Conservation (phyloP, 345 rosid species). For the Physaria fendleri region DNA sequence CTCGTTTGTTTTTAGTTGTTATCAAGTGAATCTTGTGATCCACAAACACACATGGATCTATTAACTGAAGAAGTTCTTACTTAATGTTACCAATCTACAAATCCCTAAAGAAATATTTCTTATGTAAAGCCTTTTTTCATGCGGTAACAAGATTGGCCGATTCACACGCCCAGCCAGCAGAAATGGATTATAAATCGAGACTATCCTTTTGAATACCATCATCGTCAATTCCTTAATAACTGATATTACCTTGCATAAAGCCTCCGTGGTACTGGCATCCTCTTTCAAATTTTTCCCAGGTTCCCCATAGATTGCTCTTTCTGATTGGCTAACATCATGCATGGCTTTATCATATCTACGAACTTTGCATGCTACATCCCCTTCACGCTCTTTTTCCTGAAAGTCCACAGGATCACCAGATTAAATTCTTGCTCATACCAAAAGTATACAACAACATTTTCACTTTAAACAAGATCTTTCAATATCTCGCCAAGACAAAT, state of each 20-base stretch:
- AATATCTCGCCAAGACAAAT: not conserved
- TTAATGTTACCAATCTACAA: not conserved
- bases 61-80: conserved; percentile 8
- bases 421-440: not conserved
- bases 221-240: not conserved
- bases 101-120: not conserved
- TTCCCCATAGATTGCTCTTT: conserved; percentile 39
- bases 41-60: conserved; percentile 1
- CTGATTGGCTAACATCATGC: conserved; percentile 36
- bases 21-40: not conserved
- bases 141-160: not conserved
- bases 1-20: not conserved
- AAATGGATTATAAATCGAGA: not conserved
- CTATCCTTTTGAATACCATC: not conserved
- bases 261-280: conserved; percentile 61
- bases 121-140: not conserved
- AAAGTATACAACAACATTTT: not conserved
- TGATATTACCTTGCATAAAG: conserved; percentile 57
- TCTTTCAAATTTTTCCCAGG: conserved; percentile 46
- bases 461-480: not conserved
- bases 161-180: not conserved
- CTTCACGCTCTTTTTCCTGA: conserved; percentile 47
- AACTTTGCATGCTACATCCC: conserved; percentile 26
- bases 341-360: conserved; percentile 39
- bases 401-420: conserved; percentile 13